Evolutionary conservation across 2,329 filamentous ascomycete species (phyloP).

Genomic region (Cladophialophora yegresii): DNA sequence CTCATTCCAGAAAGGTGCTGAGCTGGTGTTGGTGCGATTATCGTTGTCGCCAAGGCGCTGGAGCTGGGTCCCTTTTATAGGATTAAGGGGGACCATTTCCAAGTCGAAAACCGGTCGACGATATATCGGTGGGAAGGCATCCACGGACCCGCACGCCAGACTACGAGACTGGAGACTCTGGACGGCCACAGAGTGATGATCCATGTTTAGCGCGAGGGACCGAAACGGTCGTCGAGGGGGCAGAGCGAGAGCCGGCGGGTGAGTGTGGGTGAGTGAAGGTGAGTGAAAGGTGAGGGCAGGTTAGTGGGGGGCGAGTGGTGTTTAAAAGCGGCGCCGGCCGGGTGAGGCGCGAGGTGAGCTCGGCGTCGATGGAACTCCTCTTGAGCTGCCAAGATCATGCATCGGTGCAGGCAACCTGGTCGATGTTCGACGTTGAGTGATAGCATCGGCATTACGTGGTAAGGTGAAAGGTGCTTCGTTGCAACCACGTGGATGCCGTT

Average conservation of each 20-base stretch:
- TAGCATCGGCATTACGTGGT: slow-evolving; percentile 1
- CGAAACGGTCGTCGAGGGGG: too few relatives aligned
- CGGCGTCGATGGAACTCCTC: not conserved
- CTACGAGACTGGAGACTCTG: too few relatives aligned
- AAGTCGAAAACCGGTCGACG: too few relatives aligned
- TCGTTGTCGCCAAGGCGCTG: too few relatives aligned
- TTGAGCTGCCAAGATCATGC: slow-evolving; percentile 18
- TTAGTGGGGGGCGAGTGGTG: not conserved
- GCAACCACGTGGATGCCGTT: not conserved
- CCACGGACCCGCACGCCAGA: too few relatives aligned
- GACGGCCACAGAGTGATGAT: too few relatives aligned
- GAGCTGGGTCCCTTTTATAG: too few relatives aligned
- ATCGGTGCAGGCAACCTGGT: slow-evolving; percentile 10
- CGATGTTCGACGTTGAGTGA: slow-evolving; percentile 1
- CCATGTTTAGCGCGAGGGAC: too few relatives aligned
- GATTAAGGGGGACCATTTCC: too few relatives aligned
- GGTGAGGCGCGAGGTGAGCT: not conserved
- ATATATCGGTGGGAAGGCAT: too few relatives aligned
- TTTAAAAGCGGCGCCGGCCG: slow-evolving; percentile 5
- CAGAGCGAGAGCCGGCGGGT: too few relatives aligned
- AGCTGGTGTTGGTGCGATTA: not conserved
- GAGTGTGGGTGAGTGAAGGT: too few relatives aligned
- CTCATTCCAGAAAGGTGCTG: not conserved
- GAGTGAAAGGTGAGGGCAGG: not conserved
- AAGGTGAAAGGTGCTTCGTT: not conserved